Evolutionary conservation across 805 yeast species (phyloP), one percentile per base, ranked within the genome.

Genomic region (Sugiyamaella qingdaonensis): DNA sequence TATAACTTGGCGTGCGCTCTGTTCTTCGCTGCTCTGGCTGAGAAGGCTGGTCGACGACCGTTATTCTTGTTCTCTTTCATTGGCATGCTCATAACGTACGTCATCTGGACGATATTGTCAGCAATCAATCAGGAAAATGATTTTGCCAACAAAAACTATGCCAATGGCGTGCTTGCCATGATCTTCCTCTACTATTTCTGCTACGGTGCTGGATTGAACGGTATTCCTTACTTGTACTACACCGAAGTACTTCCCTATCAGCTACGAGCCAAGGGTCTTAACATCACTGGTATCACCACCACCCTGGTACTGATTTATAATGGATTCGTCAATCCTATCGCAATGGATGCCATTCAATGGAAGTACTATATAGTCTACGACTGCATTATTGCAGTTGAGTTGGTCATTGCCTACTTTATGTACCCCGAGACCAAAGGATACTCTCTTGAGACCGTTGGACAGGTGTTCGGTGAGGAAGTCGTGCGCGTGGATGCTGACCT

Each of bases 271-370:
- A 55, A 55, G 48, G 58, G 56, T 42, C 43, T 42, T 18, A 45
- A 50, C 36, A 50, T 42, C 31, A 24, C 46, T n/a, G 32, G 29
- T 24, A 34, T 32, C n/a, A 43, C 41, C 19, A 83, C 88, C 33
- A 82, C 84, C 56, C 92, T 92, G 13, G 82, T 84, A 54, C 85
- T 87, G 80, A 88, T 84, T 64, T 77, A 90, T 1, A 94, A 86
- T 36, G 64, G 68, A 47, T 70, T 62, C 47, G 71, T 67, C 37
- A 70, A 70, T 50, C 71, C 73, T n/a, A 58, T 70, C 60, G 78
- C 75, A 46, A 68, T 74, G 70, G 73, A 67, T 39, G 69, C 71
- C 31, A 70, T 74, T 46, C 62, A 60, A 32, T 74, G 76, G 76
- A 74, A 72, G 58, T 74, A 74, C 67, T 75, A 75, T 58, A 71